Conservation (phyloP, 2,329 filamentous ascomycete genomes). For the Verticillium tricorpus region DNA sequence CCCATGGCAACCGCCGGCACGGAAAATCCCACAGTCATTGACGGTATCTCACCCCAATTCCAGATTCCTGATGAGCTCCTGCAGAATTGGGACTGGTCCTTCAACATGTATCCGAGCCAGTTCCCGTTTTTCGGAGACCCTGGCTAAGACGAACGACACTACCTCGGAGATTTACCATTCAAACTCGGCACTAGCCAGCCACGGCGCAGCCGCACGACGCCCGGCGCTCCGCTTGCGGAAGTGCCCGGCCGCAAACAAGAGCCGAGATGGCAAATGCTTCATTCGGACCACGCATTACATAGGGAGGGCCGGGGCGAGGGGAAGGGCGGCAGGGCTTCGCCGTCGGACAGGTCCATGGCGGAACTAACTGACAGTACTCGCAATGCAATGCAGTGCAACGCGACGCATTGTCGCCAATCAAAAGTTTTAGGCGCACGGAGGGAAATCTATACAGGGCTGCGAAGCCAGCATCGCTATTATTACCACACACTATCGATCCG, state of each 20-base stretch:
- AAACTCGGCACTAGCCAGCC: background rate
- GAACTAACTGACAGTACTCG: background rate
- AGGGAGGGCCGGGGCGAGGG: background rate
- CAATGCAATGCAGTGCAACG: background rate
- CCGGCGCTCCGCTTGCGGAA: background rate
- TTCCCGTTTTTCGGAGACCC: background rate
- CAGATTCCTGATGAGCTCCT: constrained; percentile 7
- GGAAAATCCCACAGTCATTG: background rate
- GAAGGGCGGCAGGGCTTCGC: background rate
- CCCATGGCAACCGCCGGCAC: background rate
- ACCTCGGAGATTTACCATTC: background rate
- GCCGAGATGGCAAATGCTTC: background rate
- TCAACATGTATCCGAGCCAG: constrained; percentile 3
- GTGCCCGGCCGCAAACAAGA: background rate
- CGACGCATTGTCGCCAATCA: background rate
- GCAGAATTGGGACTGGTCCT: constrained; percentile 5
- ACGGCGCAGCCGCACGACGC: background rate
- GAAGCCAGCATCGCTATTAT: background rate
- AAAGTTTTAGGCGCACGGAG: background rate
- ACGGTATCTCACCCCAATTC: constrained; percentile 2
- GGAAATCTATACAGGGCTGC: background rate
- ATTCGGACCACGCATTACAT: background rate
- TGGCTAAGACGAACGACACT: background rate
- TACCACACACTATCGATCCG: background rate
- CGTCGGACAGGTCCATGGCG: too few relatives aligned